Conservation (phyloP, 2,329 filamentous ascomycete genomes). For the Drechslerella stenobrocha region DNA sequence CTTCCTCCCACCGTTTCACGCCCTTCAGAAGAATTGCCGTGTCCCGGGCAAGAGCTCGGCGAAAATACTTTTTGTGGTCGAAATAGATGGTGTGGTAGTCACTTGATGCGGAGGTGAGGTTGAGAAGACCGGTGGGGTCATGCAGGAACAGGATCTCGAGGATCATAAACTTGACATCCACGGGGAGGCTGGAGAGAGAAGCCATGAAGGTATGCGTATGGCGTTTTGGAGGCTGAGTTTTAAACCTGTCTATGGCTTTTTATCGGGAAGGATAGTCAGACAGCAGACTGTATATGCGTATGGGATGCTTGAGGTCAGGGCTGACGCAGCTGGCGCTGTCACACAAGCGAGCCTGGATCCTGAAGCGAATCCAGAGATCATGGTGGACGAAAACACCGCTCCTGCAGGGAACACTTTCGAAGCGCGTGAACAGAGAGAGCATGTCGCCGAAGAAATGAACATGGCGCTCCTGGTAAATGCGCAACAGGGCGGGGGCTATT, state of each 20-base stretch:
- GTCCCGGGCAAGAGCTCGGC: constrained; percentile 17
- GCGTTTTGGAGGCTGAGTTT: not conserved
- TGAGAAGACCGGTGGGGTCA: constrained; percentile 1
- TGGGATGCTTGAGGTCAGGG: too few relatives aligned
- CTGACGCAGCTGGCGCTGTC: too few relatives aligned
- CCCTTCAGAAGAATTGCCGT: not conserved
- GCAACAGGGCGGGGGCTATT: too few relatives aligned
- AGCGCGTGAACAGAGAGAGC: not conserved
- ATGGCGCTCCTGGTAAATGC: too few relatives aligned
- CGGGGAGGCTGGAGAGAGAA: constrained; percentile 17
- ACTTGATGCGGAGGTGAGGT: constrained; percentile 14
- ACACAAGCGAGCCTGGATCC: too few relatives aligned
- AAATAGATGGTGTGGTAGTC: constrained; percentile 26
- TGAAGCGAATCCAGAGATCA: too few relatives aligned
- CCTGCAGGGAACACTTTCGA: not conserved
- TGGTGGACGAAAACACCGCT: not conserved
- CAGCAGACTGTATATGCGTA: too few relatives aligned
- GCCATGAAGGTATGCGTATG: constrained; percentile 5
- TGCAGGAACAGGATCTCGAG: constrained; percentile 13
- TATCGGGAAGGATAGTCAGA: too few relatives aligned
- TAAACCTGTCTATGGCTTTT: too few relatives aligned
- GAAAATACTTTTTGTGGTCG: constrained; percentile 25
- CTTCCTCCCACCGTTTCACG: too few relatives aligned
- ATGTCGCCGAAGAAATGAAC: not conserved
- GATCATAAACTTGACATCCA: constrained; percentile 26